phyloP scores from a whole-genome alignment of 306 rosid species.

The Luffa acutangula region DNA sequence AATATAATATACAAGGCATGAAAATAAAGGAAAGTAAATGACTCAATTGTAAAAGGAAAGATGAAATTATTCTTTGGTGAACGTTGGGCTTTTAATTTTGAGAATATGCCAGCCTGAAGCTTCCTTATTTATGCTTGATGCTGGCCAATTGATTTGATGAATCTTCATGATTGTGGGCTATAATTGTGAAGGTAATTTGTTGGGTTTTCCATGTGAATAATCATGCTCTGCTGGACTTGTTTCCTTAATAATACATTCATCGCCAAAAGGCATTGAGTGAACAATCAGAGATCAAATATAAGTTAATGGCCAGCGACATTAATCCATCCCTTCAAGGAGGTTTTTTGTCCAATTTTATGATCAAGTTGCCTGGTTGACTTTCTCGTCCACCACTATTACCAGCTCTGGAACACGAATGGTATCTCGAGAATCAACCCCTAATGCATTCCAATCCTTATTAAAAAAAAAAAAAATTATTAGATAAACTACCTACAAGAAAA shows the following conservation, averaged over 20 bases:
- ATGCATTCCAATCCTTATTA: conserved; percentile 11
- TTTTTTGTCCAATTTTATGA: conserved; percentile 53
- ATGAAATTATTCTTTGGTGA: too few relatives aligned
- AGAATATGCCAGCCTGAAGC: too few relatives aligned
- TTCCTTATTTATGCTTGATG: too few relatives aligned
- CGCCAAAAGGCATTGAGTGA: not conserved
- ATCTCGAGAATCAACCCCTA: conserved; percentile 90
- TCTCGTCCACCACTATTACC: conserved; percentile 70
- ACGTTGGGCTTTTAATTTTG: too few relatives aligned
- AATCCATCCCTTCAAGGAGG: not conserved
- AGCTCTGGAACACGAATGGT: conserved; percentile 89
- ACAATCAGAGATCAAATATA: not conserved
- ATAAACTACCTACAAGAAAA: not conserved
- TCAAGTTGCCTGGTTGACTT: conserved; percentile 61
- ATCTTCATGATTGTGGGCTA: too few relatives aligned
- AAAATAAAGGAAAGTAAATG: too few relatives aligned
- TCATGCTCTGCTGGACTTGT: too few relatives aligned
- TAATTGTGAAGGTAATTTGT: too few relatives aligned
- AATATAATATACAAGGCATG: too few relatives aligned
- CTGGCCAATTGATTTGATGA: too few relatives aligned
- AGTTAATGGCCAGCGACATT: not conserved
- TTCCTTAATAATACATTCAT: not conserved
- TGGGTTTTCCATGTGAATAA: too few relatives aligned
- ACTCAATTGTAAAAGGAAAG: too few relatives aligned
- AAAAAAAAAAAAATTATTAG: not conserved